These are phyloP conservation scores for Russula virescens DNA, from an alignment of 768 basidiomycete species.

Conservation along the genomic window DNA sequence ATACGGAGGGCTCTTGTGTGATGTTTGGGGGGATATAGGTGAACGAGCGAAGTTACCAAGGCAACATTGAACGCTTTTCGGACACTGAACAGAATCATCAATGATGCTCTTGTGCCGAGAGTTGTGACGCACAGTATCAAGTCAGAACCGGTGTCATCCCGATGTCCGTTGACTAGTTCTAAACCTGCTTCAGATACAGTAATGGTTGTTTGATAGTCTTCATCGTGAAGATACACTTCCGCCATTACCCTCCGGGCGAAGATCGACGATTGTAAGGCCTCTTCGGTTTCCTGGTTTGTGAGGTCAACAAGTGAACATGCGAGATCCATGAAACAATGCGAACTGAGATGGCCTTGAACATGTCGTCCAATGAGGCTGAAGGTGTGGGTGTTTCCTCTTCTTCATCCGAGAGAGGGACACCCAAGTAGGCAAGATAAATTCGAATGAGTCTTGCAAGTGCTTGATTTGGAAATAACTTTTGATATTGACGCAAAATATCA, in stretches of 20 bases:
- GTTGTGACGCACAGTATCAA: constrained; percentile 41
- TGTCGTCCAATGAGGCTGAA: constrained; percentile 38
- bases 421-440: constrained; percentile 64
- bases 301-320: background rate
- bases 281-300: constrained; percentile 8
- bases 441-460: constrained; percentile 51
- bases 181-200: constrained; percentile 68
- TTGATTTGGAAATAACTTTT: constrained; percentile 56
- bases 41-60: constrained; percentile 72
- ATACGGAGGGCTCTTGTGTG: constrained; percentile 72
- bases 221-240: constrained; percentile 58
- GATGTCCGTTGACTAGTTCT: constrained; percentile 45
- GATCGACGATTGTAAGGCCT: constrained; percentile 40
- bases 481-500: constrained; percentile 51
- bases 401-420: constrained; percentile 42
- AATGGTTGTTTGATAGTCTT: constrained; percentile 70
- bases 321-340: constrained; percentile 26
- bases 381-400: constrained; percentile 30
- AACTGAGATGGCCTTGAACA: constrained; percentile 59
- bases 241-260: constrained; percentile 62
- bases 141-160: constrained; percentile 51
- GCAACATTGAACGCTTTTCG: constrained; percentile 62
- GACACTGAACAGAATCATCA: constrained; percentile 39
- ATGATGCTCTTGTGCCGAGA: background rate
- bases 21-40: constrained; percentile 86